phyloP scores from a whole-genome alignment of 192 early-diverging fungal genomes.

The Podila epigama region DNA sequence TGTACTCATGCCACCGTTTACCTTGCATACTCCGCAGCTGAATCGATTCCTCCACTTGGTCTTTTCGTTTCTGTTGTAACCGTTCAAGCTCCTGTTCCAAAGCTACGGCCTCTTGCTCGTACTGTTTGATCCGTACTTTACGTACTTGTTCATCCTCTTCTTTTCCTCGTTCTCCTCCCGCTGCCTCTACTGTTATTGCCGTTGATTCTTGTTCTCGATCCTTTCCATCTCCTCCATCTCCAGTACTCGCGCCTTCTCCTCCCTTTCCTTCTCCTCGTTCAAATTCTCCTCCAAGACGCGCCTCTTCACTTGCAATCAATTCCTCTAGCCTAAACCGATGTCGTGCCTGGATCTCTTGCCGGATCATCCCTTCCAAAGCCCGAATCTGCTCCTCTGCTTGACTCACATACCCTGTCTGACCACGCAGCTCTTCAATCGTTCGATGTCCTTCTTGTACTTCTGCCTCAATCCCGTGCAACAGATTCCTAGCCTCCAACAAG shows the following conservation, averaged over 20 bases:
- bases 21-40: slow-evolving; percentile 25
- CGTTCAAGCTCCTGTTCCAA: slow-evolving; percentile 5
- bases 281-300: slow-evolving; percentile 5
- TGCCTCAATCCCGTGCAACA: slow-evolving; percentile 30
- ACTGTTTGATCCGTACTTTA: not conserved
- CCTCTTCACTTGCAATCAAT: slow-evolving; percentile 27
- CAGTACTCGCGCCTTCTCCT: not conserved
- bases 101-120: slow-evolving; percentile 8
- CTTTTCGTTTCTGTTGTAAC: slow-evolving; percentile 28
- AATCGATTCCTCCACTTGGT: slow-evolving; percentile 18
- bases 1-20: slow-evolving; percentile 64
- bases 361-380: slow-evolving; percentile 16
- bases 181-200: too few relatives aligned
- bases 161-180: too few relatives aligned
- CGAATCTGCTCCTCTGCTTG: slow-evolving; percentile 29
- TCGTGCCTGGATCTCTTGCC: slow-evolving; percentile 27
- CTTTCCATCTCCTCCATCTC: not conserved
- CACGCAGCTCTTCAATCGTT: slow-evolving; percentile 22
- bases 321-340: slow-evolving; percentile 43
- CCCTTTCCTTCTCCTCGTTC: not conserved
- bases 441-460: slow-evolving; percentile 45
- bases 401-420: slow-evolving; percentile 7
- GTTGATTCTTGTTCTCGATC: too few relatives aligned
- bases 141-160: too few relatives aligned
- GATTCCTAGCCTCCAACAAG: slow-evolving; percentile 40